Percentiles rank a stretch among this genome's conserved stretches.
Conservation (phyloP, 75 land plant species). For the Sequoia sempervirens region DNA sequence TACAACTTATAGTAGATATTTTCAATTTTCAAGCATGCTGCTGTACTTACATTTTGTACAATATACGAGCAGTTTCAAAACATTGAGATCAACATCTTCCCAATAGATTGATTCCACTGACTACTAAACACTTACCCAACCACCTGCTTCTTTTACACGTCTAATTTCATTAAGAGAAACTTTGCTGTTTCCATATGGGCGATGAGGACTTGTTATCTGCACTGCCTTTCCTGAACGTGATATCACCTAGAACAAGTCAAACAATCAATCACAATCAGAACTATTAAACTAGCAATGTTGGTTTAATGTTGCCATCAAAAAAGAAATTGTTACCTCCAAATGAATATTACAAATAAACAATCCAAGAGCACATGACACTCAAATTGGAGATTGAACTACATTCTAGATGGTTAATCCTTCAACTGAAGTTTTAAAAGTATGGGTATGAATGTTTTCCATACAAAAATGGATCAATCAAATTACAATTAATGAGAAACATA, state of each 20-base stretch:
- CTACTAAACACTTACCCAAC: conserved; percentile 81
- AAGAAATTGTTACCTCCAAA: not conserved
- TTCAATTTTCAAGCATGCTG: not conserved
- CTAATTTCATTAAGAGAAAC: conserved; percentile 68
- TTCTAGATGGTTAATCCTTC: not conserved
- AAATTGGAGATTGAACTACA: not conserved
- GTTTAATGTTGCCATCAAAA: not conserved
- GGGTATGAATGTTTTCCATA: not conserved
- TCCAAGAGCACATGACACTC: not conserved
- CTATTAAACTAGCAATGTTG: not conserved
- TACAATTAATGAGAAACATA: conserved; percentile 15
- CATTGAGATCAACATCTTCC: not conserved
- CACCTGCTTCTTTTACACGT: conserved; percentile 91
- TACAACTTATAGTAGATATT: not conserved
- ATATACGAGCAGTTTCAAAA: not conserved
- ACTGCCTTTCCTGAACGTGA: conserved; percentile 74
- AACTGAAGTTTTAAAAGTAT: not conserved
- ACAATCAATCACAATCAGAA: not conserved
- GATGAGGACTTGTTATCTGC: conserved; percentile 66
- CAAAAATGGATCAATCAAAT: not conserved
- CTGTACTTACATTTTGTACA: not conserved
- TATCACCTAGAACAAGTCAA: conserved; percentile 52
- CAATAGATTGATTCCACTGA: not conserved
- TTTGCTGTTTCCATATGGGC: conserved; percentile 87
- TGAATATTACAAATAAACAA: not conserved